phyloP scores from a whole-genome alignment of 1,139 yeast genomes.

The Candida tetrigidarum region DNA sequence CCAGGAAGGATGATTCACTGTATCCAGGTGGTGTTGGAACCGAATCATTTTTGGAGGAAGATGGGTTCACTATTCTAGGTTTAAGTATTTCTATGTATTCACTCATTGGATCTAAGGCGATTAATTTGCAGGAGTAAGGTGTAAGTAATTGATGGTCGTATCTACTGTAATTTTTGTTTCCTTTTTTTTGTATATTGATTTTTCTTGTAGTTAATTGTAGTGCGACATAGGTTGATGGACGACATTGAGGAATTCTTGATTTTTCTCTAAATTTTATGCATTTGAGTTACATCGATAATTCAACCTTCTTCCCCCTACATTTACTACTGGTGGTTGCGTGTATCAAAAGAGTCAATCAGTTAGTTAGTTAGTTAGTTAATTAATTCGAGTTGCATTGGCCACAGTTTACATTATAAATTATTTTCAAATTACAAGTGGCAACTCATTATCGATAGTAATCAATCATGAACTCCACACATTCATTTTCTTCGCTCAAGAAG shows the following conservation, averaged over 20 bases:
- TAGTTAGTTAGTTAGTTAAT: too few relatives aligned
- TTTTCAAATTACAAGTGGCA: too few relatives aligned
- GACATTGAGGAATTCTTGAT: background rate
- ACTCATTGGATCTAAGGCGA: background rate
- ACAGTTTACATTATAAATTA: too few relatives aligned
- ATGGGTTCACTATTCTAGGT: conserved; percentile 19
- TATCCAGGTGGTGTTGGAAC: conserved; percentile 27
- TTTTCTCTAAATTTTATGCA: background rate
- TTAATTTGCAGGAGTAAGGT: too few relatives aligned
- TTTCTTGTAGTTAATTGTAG: background rate
- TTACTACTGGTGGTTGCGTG: background rate
- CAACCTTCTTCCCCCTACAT: too few relatives aligned
- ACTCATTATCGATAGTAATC: too few relatives aligned
- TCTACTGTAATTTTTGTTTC: background rate
- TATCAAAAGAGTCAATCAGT: too few relatives aligned
- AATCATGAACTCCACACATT: conserved; percentile 36
- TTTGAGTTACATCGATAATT: too few relatives aligned
- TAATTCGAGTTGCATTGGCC: too few relatives aligned
- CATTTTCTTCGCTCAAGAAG: conserved; percentile 20
- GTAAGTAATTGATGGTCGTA: too few relatives aligned
- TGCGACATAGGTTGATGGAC: background rate
- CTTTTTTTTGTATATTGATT: too few relatives aligned
- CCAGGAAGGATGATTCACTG: conserved; percentile 8
- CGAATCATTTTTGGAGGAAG: conserved; percentile 12
- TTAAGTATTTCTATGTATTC: conserved; percentile 21